phyloP scores from a whole-genome alignment of 345 rosid genomes.

The Hibiscus trionum region DNA sequence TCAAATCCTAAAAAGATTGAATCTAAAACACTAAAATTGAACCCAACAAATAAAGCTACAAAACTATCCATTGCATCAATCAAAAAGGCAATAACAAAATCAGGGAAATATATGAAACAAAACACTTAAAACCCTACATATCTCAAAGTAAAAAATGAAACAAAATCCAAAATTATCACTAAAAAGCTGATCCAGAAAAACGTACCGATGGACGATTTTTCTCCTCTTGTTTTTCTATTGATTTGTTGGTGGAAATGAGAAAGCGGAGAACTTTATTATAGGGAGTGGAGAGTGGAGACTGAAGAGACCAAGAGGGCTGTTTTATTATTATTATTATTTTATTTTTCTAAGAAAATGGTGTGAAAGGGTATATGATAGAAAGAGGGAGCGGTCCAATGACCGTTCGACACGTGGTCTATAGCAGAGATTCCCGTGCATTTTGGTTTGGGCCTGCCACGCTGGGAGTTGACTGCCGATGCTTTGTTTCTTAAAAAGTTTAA shows the following conservation, averaged over 20 bases:
- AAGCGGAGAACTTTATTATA: not conserved
- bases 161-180: not conserved
- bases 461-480: not conserved
- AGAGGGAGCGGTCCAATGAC: not conserved
- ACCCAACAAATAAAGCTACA: not conserved
- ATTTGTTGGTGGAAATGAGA: not conserved
- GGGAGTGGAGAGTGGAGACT: conserved; percentile 1
- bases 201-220: not conserved
- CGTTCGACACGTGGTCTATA: not conserved
- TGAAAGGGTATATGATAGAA: not conserved
- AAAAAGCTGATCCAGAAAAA: not conserved
- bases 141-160: conserved; percentile 7
- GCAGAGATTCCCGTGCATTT: not conserved
- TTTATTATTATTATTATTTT: not conserved
- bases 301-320: not conserved
- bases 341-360: not conserved
- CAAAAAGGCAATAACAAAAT: not conserved
- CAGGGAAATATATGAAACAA: not conserved
- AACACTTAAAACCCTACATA: conserved; percentile 12
- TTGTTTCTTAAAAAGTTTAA: not conserved
- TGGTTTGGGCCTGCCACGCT: not conserved
- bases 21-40: not conserved
- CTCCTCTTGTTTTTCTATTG: not conserved
- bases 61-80: not conserved
- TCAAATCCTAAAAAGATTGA: conserved; percentile 17